Evolutionary conservation across 2,329 filamentous ascomycete species (phyloP).

Genomic region (Fusarium nodosum): DNA sequence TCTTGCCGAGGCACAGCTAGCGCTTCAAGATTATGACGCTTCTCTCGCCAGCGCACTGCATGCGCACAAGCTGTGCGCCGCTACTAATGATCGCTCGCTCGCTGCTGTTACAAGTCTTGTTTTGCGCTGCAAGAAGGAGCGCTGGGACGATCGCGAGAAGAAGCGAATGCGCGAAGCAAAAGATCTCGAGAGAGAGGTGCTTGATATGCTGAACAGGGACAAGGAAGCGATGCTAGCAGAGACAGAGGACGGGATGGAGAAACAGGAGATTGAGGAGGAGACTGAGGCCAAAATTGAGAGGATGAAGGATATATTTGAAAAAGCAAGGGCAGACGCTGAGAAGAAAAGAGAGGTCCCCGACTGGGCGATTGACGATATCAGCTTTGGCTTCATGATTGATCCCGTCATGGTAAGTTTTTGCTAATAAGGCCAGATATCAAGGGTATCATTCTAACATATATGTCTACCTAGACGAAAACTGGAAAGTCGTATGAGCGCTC

Average conservation of each 20-base stretch:
- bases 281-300: constrained; percentile 61
- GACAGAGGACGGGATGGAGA: constrained; percentile 63
- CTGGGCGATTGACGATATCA: constrained; percentile 82
- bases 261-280: constrained; percentile 62
- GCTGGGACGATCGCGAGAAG: constrained; percentile 83
- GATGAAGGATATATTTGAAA: constrained; percentile 66
- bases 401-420: constrained; percentile 67
- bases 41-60: constrained; percentile 77
- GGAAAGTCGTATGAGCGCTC: constrained; percentile 92
- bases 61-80: constrained; percentile 79
- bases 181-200: constrained; percentile 71
- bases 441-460: constrained; percentile 21
- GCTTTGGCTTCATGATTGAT: constrained; percentile 80
- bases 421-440: neutral
- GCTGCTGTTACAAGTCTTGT: constrained; percentile 80
- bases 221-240: constrained; percentile 59
- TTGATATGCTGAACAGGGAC: constrained; percentile 64
- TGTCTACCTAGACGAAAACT: constrained; percentile 73
- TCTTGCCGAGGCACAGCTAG: constrained; percentile 85
- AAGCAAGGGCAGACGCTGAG: constrained; percentile 60
- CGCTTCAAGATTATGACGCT: constrained; percentile 73
- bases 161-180: constrained; percentile 67
- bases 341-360: constrained; percentile 75
- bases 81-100: constrained; percentile 74
- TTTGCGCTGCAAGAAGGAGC: constrained; percentile 83